These are phyloP conservation scores for Isabelozyma heimii DNA, from an alignment of 805 yeast genomes.

Conservation along the genomic window DNA sequence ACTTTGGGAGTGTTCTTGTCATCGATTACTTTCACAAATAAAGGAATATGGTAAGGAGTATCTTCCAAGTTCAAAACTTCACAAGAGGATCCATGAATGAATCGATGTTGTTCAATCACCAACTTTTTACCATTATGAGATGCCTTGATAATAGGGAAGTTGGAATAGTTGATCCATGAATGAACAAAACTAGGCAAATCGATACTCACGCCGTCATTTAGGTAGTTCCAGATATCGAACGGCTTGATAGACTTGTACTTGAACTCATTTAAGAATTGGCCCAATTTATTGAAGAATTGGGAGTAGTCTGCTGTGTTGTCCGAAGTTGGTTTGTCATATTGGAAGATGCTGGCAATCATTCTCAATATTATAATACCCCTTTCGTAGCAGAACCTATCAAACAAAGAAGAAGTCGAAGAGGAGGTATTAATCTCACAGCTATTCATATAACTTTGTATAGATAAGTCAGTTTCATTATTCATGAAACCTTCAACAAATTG, in stretches of 20 bases:
- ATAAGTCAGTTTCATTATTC: conserved; percentile 34
- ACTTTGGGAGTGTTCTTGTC: conserved; percentile 27
- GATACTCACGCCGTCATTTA: conserved; percentile 28
- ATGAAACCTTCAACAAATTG: conserved; percentile 4
- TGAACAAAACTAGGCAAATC: conserved; percentile 52
- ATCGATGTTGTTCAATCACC: conserved; percentile 38
- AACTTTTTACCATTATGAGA: conserved; percentile 6
- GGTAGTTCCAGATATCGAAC: conserved; percentile 50
- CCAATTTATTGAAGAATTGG: conserved; percentile 21
- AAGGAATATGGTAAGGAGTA: conserved; percentile 59
- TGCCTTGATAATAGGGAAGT: conserved; percentile 51
- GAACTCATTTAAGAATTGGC: conserved; percentile 33
- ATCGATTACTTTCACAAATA: conserved; percentile 36
- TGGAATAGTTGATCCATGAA: conserved; percentile 61
- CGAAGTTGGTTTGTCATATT: conserved; percentile 16
- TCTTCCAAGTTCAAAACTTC: conserved; percentile 45
- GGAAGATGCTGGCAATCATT: conserved; percentile 48
- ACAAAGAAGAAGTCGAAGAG: conserved; percentile 45
- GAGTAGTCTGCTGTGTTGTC: conserved; percentile 16
- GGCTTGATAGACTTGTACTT: conserved; percentile 44
- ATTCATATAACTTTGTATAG: conserved; percentile 33
- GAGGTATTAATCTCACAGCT: conserved; percentile 7
- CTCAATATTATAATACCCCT: conserved; percentile 57
- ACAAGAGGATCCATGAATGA: conserved; percentile 15
- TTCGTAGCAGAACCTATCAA: conserved; percentile 51